Evolutionary conservation across 148 eudicot genomes (phyloP).

Genomic region (Agrostemma githago): DNA sequence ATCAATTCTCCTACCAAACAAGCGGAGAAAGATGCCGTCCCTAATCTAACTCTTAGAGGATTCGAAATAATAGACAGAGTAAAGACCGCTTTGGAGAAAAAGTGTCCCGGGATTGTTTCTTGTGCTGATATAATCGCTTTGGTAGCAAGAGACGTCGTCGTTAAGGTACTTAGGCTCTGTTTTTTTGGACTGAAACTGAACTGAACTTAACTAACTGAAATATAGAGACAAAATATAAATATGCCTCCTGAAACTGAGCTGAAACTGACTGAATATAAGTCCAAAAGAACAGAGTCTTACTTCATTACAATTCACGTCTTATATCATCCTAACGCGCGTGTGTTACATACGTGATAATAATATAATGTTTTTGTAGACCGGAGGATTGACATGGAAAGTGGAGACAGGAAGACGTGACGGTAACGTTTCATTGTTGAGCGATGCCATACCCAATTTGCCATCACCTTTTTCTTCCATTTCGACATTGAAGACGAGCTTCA

Average conservation of each 20-base stretch:
- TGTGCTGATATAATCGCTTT: slow-evolving; percentile 55
- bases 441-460: slow-evolving; percentile 33
- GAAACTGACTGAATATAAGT: too few relatives aligned
- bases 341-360: too few relatives aligned
- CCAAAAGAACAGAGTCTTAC: too few relatives aligned
- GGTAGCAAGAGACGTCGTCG: slow-evolving; percentile 41
- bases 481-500: slow-evolving; percentile 24
- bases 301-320: not conserved
- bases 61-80: slow-evolving; percentile 37
- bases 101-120: slow-evolving; percentile 43
- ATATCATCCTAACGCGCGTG: too few relatives aligned
- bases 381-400: slow-evolving; percentile 38
- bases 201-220: too few relatives aligned
- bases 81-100: slow-evolving; percentile 33
- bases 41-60: slow-evolving; percentile 41
- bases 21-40: slow-evolving; percentile 43
- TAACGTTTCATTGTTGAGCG: slow-evolving; percentile 27
- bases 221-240: too few relatives aligned
- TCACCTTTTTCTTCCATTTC: slow-evolving; percentile 34
- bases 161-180: slow-evolving; percentile 23
- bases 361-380: slow-evolving; percentile 16
- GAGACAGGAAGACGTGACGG: slow-evolving; percentile 58
- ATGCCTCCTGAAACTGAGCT: too few relatives aligned
- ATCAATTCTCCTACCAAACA: slow-evolving; percentile 34
- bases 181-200: too few relatives aligned